Evolutionary conservation across 257 asterid species (phyloP).

Genomic region (Penstemon davidsonii): DNA sequence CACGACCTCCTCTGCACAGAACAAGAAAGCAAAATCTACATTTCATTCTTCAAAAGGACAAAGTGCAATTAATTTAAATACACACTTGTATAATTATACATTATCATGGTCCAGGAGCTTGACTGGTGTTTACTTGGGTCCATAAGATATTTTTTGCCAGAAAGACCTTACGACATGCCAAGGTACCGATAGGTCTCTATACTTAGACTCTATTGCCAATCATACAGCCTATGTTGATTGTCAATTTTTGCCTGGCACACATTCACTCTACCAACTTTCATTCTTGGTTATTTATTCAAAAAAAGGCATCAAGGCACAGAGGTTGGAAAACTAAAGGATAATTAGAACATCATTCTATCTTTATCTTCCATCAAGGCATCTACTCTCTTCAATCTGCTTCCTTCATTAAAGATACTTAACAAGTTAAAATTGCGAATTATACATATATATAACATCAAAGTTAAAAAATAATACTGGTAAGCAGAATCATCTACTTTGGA

Average conservation of each 20-base stretch:
- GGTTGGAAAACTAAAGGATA: constrained; percentile 9
- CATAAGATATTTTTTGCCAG: background rate
- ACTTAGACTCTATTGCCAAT: background rate
- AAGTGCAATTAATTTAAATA: background rate
- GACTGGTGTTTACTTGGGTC: background rate
- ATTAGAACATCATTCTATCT: constrained; percentile 18
- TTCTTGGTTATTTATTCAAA: no score
- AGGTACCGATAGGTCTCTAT: background rate
- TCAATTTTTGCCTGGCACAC: no score
- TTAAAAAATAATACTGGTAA: no score
- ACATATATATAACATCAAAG: no score
- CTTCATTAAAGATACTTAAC: background rate
- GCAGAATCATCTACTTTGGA: no score
- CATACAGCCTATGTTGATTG: no score
- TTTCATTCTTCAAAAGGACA: background rate
- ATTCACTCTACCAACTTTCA: no score
- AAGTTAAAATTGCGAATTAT: no score
- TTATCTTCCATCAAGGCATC: background rate
- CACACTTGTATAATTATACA: background rate
- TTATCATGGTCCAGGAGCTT: background rate
- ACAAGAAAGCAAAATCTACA: background rate
- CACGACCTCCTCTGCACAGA: constrained; percentile 57
- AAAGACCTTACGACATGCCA: background rate
- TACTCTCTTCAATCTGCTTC: background rate
- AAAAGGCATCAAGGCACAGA: background rate